These are phyloP conservation scores for Perkinsus chesapeaki DNA, from an alignment of 169 alveolate genomes.

Conservation along the genomic window DNA sequence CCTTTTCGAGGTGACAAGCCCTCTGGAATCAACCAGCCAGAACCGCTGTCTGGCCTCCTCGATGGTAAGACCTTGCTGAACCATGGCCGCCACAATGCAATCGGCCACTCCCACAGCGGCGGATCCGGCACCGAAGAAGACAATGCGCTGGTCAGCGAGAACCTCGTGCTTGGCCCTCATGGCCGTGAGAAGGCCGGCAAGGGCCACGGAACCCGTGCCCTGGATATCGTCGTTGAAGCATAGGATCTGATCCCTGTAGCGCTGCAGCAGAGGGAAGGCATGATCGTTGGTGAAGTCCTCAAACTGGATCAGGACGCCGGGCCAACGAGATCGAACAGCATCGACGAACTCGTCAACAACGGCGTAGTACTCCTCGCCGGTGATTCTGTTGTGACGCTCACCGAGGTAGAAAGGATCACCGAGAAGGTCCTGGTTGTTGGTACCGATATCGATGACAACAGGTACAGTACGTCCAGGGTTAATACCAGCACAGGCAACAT, in stretches of 20 bases:
- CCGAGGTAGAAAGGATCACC: slow-evolving; percentile 20
- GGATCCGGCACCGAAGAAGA: slow-evolving; percentile 43
- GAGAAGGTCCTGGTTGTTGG: slow-evolving; percentile 32
- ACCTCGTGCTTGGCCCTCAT: slow-evolving; percentile 15
- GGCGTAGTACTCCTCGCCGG: slow-evolving; percentile 32
- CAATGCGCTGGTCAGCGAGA: slow-evolving; percentile 32
- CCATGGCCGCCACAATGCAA: slow-evolving; percentile 30
- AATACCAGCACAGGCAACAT: slow-evolving; percentile 42
- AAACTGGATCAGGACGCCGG: slow-evolving; percentile 39
- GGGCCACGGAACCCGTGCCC: slow-evolving; percentile 52
- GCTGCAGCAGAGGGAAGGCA: slow-evolving; percentile 31
- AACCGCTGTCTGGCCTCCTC: slow-evolving; percentile 21
- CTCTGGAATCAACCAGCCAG: slow-evolving; percentile 44
- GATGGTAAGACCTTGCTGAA: slow-evolving; percentile 16
- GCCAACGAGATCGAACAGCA: slow-evolving; percentile 40
- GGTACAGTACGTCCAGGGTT: slow-evolving; percentile 40
- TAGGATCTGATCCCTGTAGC: slow-evolving; percentile 21
- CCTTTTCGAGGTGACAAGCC: slow-evolving; percentile 32
- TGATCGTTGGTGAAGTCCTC: slow-evolving; percentile 42
- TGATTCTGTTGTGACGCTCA: slow-evolving; percentile 21
- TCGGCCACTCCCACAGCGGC: slow-evolving; percentile 40
- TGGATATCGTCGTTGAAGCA: slow-evolving; percentile 49
- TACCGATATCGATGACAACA: slow-evolving; percentile 40
- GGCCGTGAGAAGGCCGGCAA: slow-evolving; percentile 39
- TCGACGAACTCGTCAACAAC: slow-evolving; percentile 30